These are phyloP conservation scores for Mycosphaerella arachidis DNA, from an alignment of 2,329 filamentous ascomycete species.

Conservation along the genomic window DNA sequence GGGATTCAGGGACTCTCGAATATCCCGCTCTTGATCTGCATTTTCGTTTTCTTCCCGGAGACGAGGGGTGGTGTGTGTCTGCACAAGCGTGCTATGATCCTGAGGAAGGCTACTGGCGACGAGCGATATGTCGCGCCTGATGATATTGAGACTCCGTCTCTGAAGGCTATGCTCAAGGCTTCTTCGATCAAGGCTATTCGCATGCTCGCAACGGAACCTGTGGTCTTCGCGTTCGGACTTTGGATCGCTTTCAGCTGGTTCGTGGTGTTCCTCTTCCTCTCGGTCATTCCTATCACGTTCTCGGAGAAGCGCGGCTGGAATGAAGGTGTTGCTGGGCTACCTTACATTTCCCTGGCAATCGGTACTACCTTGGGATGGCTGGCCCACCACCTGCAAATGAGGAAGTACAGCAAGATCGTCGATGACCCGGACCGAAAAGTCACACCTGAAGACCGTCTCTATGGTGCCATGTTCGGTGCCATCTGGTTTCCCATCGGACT, in stretches of 20 bases:
- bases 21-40: constrained; percentile 44
- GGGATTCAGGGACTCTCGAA: constrained; percentile 51
- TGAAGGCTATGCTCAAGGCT: constrained; percentile 45
- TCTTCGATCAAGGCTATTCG: constrained; percentile 50
- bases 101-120: constrained; percentile 47
- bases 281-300: constrained; percentile 49
- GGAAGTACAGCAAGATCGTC: constrained; percentile 45
- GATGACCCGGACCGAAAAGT: constrained; percentile 34
- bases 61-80: constrained; percentile 47
- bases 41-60: constrained; percentile 44
- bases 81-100: constrained; percentile 46
- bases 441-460: constrained; percentile 46
- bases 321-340: constrained; percentile 47
- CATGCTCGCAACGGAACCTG: constrained; percentile 48
- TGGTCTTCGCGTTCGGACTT: constrained; percentile 48
- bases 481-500: constrained; percentile 47
- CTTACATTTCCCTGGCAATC: constrained; percentile 49
- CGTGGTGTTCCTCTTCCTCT: constrained; percentile 52
- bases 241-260: constrained; percentile 54
- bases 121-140: constrained; percentile 48
- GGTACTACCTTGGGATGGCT: constrained; percentile 48
- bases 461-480: constrained; percentile 47
- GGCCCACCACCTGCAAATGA: constrained; percentile 49
- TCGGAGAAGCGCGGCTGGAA: constrained; percentile 50
- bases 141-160: constrained; percentile 48